Percentiles rank a stretch among this genome's conserved stretches.
Evolutionary conservation across 2,329 filamentous ascomycete species (phyloP).

Genomic region (Clonostachys byssicola): DNA sequence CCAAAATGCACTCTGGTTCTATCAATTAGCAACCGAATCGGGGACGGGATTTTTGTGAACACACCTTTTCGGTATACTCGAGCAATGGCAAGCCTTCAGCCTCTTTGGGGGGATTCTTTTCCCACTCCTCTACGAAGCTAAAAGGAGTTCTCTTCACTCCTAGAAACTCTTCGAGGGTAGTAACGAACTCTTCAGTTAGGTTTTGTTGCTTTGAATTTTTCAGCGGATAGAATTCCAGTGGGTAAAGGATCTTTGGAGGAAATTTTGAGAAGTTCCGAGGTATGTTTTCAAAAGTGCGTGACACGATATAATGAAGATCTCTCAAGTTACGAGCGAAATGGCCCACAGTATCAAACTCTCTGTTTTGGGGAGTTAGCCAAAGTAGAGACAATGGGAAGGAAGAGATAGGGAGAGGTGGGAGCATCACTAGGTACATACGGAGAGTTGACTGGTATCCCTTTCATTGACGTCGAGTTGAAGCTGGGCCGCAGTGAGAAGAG

Average conservation of each 20-base stretch:
- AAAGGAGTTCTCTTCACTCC: constrained; percentile 9
- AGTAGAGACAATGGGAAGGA: no score
- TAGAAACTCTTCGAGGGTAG: constrained; percentile 12
- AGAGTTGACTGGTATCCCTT: constrained; percentile 8
- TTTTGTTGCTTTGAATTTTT: neutral
- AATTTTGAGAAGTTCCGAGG: constrained; percentile 3
- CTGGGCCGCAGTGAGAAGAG: constrained; percentile 20
- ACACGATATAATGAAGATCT: constrained; percentile 11
- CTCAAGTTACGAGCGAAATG: constrained; percentile 16
- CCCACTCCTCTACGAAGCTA: constrained; percentile 12
- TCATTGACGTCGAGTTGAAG: constrained; percentile 4
- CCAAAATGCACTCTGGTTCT: constrained; percentile 6
- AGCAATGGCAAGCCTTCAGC: constrained; percentile 12
- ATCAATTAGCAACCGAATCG: constrained; percentile 1
- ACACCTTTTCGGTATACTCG: constrained; percentile 18
- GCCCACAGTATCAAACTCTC: constrained; percentile 11
- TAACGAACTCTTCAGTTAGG: constrained; percentile 12
- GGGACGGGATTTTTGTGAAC: no score
- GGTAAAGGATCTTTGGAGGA: neutral
- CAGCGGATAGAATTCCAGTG: neutral
- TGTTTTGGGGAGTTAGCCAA: neutral
- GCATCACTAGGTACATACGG: constrained; percentile 7
- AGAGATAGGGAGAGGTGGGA: no score
- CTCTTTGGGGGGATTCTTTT: constrained; percentile 10
- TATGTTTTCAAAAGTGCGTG: constrained; percentile 7